Base-by-base conservation (phyloP, 495 filamentous ascomycete species). In the Xylaria telfairii region DNA sequence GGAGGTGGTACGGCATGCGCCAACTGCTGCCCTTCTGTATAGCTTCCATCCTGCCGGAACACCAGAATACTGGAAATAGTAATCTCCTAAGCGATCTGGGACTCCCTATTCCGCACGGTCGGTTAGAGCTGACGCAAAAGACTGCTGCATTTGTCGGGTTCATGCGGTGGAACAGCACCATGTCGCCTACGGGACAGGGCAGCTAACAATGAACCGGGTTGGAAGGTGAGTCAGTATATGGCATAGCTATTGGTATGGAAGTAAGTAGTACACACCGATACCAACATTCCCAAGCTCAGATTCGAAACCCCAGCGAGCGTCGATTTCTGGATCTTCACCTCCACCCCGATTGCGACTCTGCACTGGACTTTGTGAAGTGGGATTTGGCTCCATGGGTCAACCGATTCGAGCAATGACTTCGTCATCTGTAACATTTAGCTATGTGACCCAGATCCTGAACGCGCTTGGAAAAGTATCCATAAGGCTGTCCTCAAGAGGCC, bases 291-390 rank as follows among this genome's bases (percentile, higher is more conserved):
- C 53, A n/a, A 19, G 13, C 2, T 49, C 44, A 15, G 34, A 57
- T 7, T 30, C 34, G 13, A 26, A 53, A 26, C 34, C 19, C 9
- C 34, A 41, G 34, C 4, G 34, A 37, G 8, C 34, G 61, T 70
- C 37, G 68, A 71, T 65, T 69, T 72, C 56, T 65, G 57, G 56
- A 12, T 17, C 51, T 30, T 26, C 32, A 44, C 21, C 34, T 68
- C 65, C 65, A 68, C 53, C 41, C 41, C 21, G 28, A 47, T 47
- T 60, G 53, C 19, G 7, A 68, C 51, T 68, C 9, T 67, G 57
- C 67, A 68, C 1, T 54, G 61, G 32, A 17, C 60, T 70, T 70
- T 73, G 17, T 34, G 63, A 28, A 60, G 51, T 37, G 15, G 41
- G 54, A 41, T 51, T 15, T 32, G 24, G 17, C 53, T 57, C 53